Evolutionary conservation across 768 basidiomycete species (phyloP).

Genomic region (Solioccasus polychromus): DNA sequence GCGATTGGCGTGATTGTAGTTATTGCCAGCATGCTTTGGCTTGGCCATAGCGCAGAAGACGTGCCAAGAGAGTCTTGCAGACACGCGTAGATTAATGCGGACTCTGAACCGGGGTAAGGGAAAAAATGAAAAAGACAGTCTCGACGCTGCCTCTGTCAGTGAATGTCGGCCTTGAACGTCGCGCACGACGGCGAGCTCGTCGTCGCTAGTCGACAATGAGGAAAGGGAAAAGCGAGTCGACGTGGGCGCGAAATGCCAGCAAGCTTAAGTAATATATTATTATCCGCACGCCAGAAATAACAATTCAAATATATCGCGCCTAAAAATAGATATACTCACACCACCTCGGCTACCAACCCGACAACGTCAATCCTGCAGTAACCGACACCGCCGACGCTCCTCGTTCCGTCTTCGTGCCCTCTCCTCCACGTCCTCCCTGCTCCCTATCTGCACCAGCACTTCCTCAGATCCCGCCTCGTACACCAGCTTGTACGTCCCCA

Average conservation of each 20-base stretch:
- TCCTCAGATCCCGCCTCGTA: slow-evolving; percentile 71
- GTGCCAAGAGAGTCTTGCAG: slow-evolving; percentile 37
- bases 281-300: slow-evolving; percentile 20
- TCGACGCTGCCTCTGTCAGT: not conserved
- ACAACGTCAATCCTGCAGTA: slow-evolving; percentile 24
- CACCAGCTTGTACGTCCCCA: slow-evolving; percentile 64
- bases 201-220: slow-evolving; percentile 1
- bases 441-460: slow-evolving; percentile 38
- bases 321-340: slow-evolving; percentile 1
- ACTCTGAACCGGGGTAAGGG: slow-evolving; percentile 8
- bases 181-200: slow-evolving; percentile 6
- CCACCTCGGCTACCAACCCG: not conserved
- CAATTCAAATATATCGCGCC: not conserved
- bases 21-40: slow-evolving; percentile 39
- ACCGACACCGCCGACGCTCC: slow-evolving; percentile 50
- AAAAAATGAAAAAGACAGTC: not conserved
- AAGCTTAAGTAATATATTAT: slow-evolving; percentile 27
- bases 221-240: slow-evolving; percentile 1
- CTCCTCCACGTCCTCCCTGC: slow-evolving; percentile 34
- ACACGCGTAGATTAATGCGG: slow-evolving; percentile 31
- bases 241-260: slow-evolving; percentile 11
- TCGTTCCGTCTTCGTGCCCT: slow-evolving; percentile 49
- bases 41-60: slow-evolving; percentile 49
- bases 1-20: slow-evolving; percentile 9
- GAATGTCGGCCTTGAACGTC: not conserved